These are phyloP conservation scores for Diaporthe caulivora DNA, from an alignment of 2,329 filamentous ascomycete species.

Conservation along the genomic window DNA sequence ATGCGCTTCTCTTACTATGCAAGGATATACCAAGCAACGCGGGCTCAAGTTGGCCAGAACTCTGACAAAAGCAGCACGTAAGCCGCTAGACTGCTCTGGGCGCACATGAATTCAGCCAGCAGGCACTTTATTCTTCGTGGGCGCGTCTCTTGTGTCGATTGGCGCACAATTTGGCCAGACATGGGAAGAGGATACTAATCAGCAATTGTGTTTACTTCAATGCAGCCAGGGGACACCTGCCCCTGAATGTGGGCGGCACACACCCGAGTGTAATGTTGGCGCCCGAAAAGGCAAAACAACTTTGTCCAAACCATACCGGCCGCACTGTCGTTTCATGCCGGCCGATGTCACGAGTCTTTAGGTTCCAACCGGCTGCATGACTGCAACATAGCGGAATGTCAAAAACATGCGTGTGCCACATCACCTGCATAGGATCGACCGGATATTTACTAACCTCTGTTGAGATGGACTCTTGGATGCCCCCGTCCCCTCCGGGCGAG, in stretches of 20 bases:
- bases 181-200: not conserved
- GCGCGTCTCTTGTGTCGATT: not conserved
- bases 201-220: not conserved
- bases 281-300: conserved; percentile 3
- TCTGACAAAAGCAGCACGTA: not conserved
- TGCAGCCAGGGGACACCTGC: not conserved
- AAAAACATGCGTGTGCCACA: conserved; percentile 2
- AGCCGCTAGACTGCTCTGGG: not conserved
- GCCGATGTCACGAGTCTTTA: not conserved
- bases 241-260: not conserved
- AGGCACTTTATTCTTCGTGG: not conserved
- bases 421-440: conserved; percentile 20
- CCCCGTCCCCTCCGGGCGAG: not conserved
- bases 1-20: not conserved
- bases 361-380: not conserved
- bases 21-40: conserved; percentile 5
- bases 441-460: not conserved
- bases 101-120: not conserved
- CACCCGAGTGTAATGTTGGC: not conserved
- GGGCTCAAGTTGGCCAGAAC: not conserved
- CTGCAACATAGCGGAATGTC: not conserved
- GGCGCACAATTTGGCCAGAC: not conserved
- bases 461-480: not conserved
- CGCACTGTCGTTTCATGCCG: conserved; percentile 1
- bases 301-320: conserved; percentile 19